Evolutionary conservation across 2,329 filamentous ascomycete genomes (phyloP).

Genomic region (Ceratocystiopsis sp.): DNA sequence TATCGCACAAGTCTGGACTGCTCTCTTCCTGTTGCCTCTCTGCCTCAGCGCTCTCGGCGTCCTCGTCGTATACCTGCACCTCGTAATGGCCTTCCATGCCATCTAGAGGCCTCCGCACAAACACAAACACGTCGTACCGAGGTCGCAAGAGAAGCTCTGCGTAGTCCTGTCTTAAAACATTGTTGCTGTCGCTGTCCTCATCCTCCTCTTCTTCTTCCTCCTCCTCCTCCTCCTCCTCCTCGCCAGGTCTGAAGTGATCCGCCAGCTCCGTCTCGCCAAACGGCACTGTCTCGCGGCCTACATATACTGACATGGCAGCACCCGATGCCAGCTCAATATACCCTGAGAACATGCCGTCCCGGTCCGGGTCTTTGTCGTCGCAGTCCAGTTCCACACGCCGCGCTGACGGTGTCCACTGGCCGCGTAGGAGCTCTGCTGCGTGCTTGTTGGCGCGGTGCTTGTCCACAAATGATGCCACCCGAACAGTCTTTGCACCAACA

Average conservation of each 20-base stretch:
- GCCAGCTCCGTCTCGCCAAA: constrained; percentile 4
- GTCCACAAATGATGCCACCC: constrained; percentile 4
- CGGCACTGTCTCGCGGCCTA: constrained; percentile 6
- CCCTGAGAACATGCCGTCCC: constrained; percentile 9
- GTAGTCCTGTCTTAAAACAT: not conserved
- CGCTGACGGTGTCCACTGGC: not conserved
- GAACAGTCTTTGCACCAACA: constrained; percentile 1
- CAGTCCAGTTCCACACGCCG: constrained; percentile 4
- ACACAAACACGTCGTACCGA: constrained; percentile 8
- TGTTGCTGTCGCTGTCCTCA: not conserved
- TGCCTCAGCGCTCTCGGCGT: not conserved
- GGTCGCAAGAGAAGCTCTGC: constrained; percentile 1
- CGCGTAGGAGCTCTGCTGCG: not conserved
- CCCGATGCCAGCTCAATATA: not conserved
- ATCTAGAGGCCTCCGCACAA: constrained; percentile 1
- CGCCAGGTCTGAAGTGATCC: not conserved
- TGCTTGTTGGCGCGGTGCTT: constrained; percentile 7
- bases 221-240: too few relatives aligned
- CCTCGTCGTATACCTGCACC: constrained; percentile 2
- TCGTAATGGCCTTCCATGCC: not conserved
- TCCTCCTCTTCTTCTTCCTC: too few relatives aligned
- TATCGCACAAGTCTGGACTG: too few relatives aligned
- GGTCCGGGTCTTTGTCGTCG: not conserved
- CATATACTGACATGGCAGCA: constrained; percentile 3
- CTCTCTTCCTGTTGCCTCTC: not conserved